Evolutionary conservation across 1,139 yeast genomes (phyloP), one percentile per base, ranked within the genome.

Genomic region (Yamadazyma aaseri): DNA sequence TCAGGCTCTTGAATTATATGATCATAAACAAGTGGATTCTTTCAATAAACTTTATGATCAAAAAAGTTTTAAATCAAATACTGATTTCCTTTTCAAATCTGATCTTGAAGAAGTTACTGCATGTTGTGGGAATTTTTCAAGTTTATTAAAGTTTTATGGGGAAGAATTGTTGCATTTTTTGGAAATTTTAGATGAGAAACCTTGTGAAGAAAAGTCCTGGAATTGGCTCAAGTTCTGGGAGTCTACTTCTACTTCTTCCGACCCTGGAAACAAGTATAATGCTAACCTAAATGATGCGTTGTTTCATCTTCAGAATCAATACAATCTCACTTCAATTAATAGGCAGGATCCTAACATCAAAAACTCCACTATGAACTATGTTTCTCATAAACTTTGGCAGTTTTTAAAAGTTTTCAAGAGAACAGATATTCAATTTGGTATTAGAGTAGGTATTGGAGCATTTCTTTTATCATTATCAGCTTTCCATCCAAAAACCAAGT

Each of bases 81-180:
- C 67, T 0, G 67, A 64, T 27, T 50, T 63, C 31, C 56, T 63
- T n/a, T 65, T 69, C 31, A 70, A 73, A 39, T 75, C 85, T 1
- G 82, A 80, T 40, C 83, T 81, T 45, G 95, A 86, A 54, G 92
- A 83, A 44, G 83, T 84, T 4, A 85, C 92, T 1, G 95, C 95
- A 0, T 77, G 86, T 36, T 85, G 94, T 61, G 94, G 92, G 2
- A 84, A 86, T 50, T 86, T 85, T 51, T 72, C 89, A 0, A 75
- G 81, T 23, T 69, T 84, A 22, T 52, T 86, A 26, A 74, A 76
- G 3, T 78, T 81, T 37, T 79, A 78, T 49, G 80, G 86, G 1
- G 65, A 65, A 32, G 89, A 81, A 41, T 57, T 85, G 35, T 56
- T 60, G 21, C 63, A 56, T 4, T 76, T 79, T 42, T 57, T 85